These are phyloP conservation scores for Ziziphus jujuba DNA, from an alignment of 306 rosid genomes.

Conservation along the genomic window DNA sequence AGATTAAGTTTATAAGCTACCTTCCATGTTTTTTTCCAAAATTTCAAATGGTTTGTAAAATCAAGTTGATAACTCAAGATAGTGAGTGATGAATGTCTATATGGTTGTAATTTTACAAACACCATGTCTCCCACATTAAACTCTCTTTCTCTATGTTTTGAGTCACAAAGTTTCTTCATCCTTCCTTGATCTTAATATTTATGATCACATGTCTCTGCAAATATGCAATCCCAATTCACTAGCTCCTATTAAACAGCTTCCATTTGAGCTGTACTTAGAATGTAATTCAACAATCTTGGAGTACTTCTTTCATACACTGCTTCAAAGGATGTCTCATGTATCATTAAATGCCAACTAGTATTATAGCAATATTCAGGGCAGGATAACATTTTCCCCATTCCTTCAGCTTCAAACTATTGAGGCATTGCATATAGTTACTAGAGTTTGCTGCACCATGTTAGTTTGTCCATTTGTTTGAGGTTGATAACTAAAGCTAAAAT, in stretches of 20 bases:
- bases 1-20: not conserved
- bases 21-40: not conserved
- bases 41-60: not conserved
- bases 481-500: not conserved
- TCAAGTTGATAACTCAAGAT: not conserved
- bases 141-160: not conserved
- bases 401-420: not conserved
- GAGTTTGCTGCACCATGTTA: not conserved
- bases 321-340: not conserved
- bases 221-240: not conserved
- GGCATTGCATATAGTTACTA: not conserved
- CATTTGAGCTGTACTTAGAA: not conserved
- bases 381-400: slow-evolving; percentile 6
- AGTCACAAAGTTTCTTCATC: not conserved
- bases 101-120: not conserved
- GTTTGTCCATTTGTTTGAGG: not conserved
- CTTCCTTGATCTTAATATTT: not conserved
- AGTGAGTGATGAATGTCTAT: not conserved
- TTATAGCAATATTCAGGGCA: slow-evolving; percentile 14
- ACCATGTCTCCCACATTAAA: not conserved
- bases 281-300: no score
- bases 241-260: not conserved
- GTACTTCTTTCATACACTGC: no score
- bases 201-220: not conserved
- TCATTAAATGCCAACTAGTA: not conserved